phyloP scores from a whole-genome alignment of 768 basidiomycete species.

The Leucosporidium yakuticum region DNA sequence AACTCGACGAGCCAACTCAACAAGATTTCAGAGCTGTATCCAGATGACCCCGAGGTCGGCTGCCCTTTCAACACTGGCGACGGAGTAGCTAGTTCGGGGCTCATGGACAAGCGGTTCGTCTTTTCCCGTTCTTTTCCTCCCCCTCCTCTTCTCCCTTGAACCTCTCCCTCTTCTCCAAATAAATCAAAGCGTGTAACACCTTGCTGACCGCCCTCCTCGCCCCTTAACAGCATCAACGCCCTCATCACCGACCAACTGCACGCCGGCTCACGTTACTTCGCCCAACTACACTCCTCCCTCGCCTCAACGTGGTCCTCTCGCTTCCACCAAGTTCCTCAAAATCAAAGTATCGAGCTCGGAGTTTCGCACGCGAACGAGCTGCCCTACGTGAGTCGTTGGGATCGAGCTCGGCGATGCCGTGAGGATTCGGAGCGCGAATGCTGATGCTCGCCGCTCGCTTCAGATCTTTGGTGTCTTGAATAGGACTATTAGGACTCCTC shows the following conservation, averaged over 20 bases:
- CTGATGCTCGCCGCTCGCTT: too few species aligned
- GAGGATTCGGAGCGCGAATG: too few species aligned
- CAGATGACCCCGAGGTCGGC: slow-evolving; percentile 4
- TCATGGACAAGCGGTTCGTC: background rate
- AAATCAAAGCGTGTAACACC: background rate
- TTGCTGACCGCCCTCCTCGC: background rate
- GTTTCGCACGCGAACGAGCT: slow-evolving; percentile 16
- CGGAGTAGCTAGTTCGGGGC: background rate
- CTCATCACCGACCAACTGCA: slow-evolving; percentile 10
- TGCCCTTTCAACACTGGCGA: slow-evolving; percentile 12
- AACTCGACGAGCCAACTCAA: background rate
- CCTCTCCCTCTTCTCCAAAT: too few species aligned
- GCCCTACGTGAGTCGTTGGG: slow-evolving; percentile 7
- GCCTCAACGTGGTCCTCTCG: slow-evolving; percentile 7
- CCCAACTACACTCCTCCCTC: background rate
- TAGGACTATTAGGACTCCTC: slow-evolving; percentile 8
- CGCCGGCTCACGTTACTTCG: slow-evolving; percentile 14
- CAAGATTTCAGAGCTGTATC: background rate
- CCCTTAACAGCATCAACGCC: slow-evolving; percentile 5
- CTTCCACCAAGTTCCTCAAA: slow-evolving; percentile 25
- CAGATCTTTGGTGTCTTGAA: slow-evolving; percentile 17
- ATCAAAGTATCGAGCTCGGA: slow-evolving; percentile 10
- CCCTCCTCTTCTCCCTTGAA: too few species aligned
- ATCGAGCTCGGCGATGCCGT: background rate
- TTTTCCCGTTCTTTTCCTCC: too few species aligned